phyloP scores from a whole-genome alignment of 2,329 filamentous ascomycete species.

The Cladosporium colombiae region DNA sequence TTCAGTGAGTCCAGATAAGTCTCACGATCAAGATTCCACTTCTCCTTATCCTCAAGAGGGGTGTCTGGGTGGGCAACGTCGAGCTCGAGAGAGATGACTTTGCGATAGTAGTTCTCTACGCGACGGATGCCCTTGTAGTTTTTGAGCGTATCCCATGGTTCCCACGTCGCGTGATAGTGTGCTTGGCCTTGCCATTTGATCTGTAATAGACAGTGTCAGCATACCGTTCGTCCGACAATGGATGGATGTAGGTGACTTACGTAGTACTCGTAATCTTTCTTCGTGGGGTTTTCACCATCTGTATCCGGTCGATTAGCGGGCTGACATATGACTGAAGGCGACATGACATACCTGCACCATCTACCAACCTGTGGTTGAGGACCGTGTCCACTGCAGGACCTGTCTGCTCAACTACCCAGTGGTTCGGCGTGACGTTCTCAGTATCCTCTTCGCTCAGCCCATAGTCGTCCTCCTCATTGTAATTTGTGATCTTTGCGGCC shows the following conservation, averaged over 20 bases:
- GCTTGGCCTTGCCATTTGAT: constrained; percentile 98
- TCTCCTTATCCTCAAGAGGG: constrained; percentile 82
- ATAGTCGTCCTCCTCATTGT: constrained; percentile 66
- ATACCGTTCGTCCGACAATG: background rate
- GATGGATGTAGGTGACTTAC: constrained; percentile 37
- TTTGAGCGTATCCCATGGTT: constrained; percentile 71
- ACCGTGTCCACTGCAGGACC: constrained; percentile 88
- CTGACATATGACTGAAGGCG: background rate
- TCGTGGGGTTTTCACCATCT: constrained; percentile 42
- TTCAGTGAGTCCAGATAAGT: constrained; percentile 83
- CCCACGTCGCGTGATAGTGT: constrained; percentile 95
- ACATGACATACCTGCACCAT: constrained; percentile 51
- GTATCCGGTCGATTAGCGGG: background rate
- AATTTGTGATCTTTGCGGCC: constrained; percentile 71
- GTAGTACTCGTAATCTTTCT: constrained; percentile 83
- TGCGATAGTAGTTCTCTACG: constrained; percentile 92
- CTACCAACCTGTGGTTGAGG: constrained; percentile 78
- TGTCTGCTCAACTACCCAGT: constrained; percentile 63
- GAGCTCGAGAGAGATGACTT: constrained; percentile 76
- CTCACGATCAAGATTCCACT: constrained; percentile 93
- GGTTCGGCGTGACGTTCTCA: constrained; percentile 65
- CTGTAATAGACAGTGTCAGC: constrained; percentile 45
- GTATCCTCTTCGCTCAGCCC: constrained; percentile 61
- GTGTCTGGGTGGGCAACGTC: constrained; percentile 72
- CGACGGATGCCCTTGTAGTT: constrained; percentile 83